A percentile compares a stretch with the other conserved stretches of the same genome.
phyloP scores from a whole-genome alignment of 2,329 filamentous ascomycete genomes.

The Ceratocystis alfenasii region DNA sequence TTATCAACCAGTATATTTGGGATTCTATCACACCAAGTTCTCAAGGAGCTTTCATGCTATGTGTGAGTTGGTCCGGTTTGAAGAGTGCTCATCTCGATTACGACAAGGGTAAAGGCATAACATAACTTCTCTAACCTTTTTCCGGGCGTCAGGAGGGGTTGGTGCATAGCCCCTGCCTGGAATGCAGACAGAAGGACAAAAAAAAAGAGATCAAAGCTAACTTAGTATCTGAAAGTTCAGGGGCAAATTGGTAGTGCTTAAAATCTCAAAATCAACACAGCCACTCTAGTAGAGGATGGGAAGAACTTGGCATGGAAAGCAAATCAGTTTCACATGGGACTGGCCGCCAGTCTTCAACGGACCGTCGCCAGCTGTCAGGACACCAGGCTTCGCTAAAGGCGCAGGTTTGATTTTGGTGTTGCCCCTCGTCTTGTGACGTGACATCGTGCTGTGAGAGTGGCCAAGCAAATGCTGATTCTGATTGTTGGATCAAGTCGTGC shows the following conservation, averaged over 20 bases:
- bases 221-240: not conserved
- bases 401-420: not conserved
- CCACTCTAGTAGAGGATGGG: not conserved
- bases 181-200: not conserved
- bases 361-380: not conserved
- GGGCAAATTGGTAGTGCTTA: not conserved
- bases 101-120: not conserved
- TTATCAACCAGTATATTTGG: too few species aligned
- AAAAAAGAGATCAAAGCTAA: not conserved
- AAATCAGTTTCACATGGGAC: not conserved
- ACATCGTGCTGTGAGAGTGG: not conserved
- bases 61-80: too few species aligned
- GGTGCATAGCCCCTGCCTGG: not conserved
- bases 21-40: too few species aligned
- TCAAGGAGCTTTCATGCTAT: too few species aligned
- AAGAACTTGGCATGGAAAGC: not conserved
- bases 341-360: not conserved
- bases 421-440: conserved; percentile 9
- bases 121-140: not conserved
- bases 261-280: not conserved
- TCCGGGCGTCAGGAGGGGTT: not conserved
- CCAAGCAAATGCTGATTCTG: conserved; percentile 4
- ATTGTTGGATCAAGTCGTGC: conserved; percentile 17
- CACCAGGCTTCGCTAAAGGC: not conserved
- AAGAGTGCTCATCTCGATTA: not conserved